Evolutionary conservation across 2,329 filamentous ascomycete species (phyloP), one percentile per base, ranked within the genome.

Genomic region (Talaromyces sp.): DNA sequence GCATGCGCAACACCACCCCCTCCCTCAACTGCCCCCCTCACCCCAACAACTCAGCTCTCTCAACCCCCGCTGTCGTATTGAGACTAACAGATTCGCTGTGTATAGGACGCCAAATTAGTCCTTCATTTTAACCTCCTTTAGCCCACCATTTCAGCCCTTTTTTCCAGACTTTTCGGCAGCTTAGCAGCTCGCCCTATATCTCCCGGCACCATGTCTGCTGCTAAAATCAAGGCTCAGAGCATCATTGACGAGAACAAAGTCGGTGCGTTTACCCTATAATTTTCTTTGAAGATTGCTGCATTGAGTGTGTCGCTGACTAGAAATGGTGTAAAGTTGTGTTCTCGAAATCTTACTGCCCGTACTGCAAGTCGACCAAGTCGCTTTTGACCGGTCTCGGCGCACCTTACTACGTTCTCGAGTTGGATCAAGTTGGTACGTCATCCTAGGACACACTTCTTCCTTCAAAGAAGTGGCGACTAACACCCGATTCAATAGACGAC

Each of bases 321-420:
- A 0, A 5, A 16, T 18, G 8, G 3, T 40, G 5, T 12, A 16
- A 55, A 33, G 90, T 95, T 71, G 91, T 99, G 76, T 99, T 99
- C 85, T 93, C 89, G 80, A 99, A 99, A 83, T 91, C 89, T 16
- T 96, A 92, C 82, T 99, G 95, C 85, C 92, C 93, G 12, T 96
- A 96, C 85, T 98, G 93, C 84, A 83, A 80, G 63, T 83, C 87
- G 64, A 87, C 89, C 69, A 98, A 98, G 87, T 73, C 82, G 63
- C 83, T 91, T 58, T 82, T 99, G 70, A 85, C 83, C 72, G 81
- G 86, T 63, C 70, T 87, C 63, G 86, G 87, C 67, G 91, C 90
- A 65, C 89, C 92, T 70, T 93, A 85, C 78, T 86, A 84, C 72
- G 75, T 84, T 62, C 81, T 95, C 63, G 95, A 99, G 83, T 83